Base-by-base conservation (phyloP, 2,329 filamentous ascomycete species). In the Diaporthe sp. region DNA sequence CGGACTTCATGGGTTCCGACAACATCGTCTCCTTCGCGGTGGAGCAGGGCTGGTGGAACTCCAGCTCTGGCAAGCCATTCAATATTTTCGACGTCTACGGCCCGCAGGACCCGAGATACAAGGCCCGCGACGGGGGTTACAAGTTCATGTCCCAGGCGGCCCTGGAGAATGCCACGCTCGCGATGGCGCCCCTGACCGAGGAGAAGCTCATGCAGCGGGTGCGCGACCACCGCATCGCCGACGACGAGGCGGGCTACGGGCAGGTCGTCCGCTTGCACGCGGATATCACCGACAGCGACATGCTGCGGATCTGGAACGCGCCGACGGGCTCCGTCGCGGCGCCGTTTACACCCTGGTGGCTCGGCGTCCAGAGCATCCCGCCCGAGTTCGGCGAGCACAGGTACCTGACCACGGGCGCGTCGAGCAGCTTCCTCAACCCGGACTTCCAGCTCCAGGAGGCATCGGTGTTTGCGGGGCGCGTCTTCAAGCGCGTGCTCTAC, bases 11-110 rank as follows among this genome's bases (percentile, higher is more conserved):
- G 12, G 61, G 61, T 7, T 66, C 61, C 13, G 61, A 66, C 27
- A 66, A 66, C 30, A 66, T 66, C 42, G 61, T 66, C 12, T 66
- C 61, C 0, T 66, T 66, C 13, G 61, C 61, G 30, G 61, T 50
- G 10, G 61, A 66, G 3, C 61, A 66, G 61, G 61, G 61, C 19
- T 66, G 61, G 61, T 66, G 61, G 61, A 51, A 50, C 42, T 25
- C 61, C 7, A 66, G 42, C 30, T 66, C 61, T 2, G 63, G 63
- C 44, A 66, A 37, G 32, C 8, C 63, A 3, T 66, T 66, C 63
- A 66, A 66, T n/a, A 66, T 66, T 10, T 66, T 66, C 32, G 44
- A 66, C 44, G 63, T 51, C 30, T 66, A 66, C 63, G 63, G 63
- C 8, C 63, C 63, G 10, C 63, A 66, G 44, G 63, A 66, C 63